Evolutionary conservation across 202 grass and related monocot species (phyloP).

Genomic region (Hordeum pubiflorum): DNA sequence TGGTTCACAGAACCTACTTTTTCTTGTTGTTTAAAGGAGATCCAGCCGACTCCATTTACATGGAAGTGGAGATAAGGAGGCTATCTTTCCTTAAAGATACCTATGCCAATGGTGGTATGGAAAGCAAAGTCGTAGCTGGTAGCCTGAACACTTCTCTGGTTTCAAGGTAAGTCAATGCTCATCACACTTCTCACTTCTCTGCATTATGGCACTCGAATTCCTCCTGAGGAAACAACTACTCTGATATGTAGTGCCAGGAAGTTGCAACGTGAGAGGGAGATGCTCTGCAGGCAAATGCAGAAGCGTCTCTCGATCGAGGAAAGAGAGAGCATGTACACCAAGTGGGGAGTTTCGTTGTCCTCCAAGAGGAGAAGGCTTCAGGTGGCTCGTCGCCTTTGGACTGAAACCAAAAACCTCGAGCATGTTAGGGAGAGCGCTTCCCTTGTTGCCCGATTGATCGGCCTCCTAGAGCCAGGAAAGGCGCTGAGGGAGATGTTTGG

Average conservation of each 20-base stretch:
- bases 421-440: conserved; percentile 88
- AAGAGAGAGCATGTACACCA: conserved; percentile 80
- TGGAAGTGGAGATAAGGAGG: conserved; percentile 91
- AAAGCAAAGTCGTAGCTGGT: conserved; percentile 31
- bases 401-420: conserved; percentile 61
- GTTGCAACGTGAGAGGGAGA: conserved; percentile 78
- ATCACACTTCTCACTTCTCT: background rate
- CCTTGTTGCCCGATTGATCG: conserved; percentile 67
- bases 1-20: conserved; percentile 88
- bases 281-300: conserved; percentile 88
- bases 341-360: conserved; percentile 70
- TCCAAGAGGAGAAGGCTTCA: conserved; percentile 79
- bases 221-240: background rate
- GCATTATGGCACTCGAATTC: background rate
- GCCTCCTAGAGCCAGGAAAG: conserved; percentile 69
- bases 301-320: conserved; percentile 55
- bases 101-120: conserved; percentile 41
- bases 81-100: conserved; percentile 68
- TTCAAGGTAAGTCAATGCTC: conserved; percentile 22
- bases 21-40: conserved; percentile 96
- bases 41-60: conserved; percentile 86
- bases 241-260: conserved; percentile 46
- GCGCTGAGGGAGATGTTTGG: conserved; percentile 98
- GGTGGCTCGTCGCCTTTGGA: conserved; percentile 65
- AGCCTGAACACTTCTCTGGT: conserved; percentile 31